Evolutionary conservation across 257 asterid species (phyloP).

Genomic region (Paulownia fortunei): DNA sequence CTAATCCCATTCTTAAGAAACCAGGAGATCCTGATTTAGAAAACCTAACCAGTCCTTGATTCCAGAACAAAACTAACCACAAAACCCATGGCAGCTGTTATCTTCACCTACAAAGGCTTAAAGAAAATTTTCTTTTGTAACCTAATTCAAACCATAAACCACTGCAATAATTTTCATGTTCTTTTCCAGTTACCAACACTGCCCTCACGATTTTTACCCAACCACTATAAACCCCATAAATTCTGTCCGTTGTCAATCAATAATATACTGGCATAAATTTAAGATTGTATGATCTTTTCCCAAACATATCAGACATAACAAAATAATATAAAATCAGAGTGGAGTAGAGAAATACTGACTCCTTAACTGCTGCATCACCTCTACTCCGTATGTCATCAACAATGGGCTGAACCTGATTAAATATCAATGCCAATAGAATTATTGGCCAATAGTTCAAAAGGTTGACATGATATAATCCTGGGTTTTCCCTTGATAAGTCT

Average conservation of each 20-base stretch:
- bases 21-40: not conserved
- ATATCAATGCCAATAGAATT: not conserved
- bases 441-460: not conserved
- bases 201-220: not conserved
- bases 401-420: conserved; percentile 77
- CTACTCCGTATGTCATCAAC: conserved; percentile 67
- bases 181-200: too few species aligned
- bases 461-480: not conserved
- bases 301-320: not conserved
- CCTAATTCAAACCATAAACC: not conserved
- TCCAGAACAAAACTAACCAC: not conserved
- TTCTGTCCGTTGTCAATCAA: not conserved
- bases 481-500: conserved; percentile 9
- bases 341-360: conserved; percentile 53
- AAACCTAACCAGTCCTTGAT: not conserved
- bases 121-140: not conserved
- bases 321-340: conserved; percentile 23
- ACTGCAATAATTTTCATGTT: not conserved
- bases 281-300: not conserved
- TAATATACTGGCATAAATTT: not conserved
- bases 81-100: not conserved
- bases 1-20: not conserved
- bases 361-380: conserved; percentile 81
- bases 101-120: not conserved
- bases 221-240: not conserved